These are phyloP conservation scores for Suhomyces yuchorum DNA, from an alignment of 1,139 yeast species.

Conservation along the genomic window DNA sequence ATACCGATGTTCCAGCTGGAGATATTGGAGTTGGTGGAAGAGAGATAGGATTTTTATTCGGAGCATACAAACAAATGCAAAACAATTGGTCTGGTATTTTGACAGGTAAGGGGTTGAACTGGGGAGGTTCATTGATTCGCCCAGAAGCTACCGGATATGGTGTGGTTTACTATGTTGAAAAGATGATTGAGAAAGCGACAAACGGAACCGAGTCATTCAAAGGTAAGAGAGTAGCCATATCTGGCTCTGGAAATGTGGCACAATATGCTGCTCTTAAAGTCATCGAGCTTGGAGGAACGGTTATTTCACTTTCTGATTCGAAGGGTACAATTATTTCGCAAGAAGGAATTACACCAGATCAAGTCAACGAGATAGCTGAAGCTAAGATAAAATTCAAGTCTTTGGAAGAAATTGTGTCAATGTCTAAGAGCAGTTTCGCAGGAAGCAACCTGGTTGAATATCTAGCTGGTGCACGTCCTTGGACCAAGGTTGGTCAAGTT, in stretches of 20 bases:
- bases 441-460: slow-evolving; percentile 61
- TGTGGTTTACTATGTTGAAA: slow-evolving; percentile 92
- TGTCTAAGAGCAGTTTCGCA: slow-evolving; percentile 61
- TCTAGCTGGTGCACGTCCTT: slow-evolving; percentile 93
- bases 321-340: slow-evolving; percentile 82
- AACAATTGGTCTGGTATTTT: slow-evolving; percentile 96
- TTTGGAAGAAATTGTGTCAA: slow-evolving; percentile 63
- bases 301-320: slow-evolving; percentile 91
- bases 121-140: slow-evolving; percentile 99
- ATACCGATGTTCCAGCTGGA: slow-evolving; percentile 98
- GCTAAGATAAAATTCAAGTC: slow-evolving; percentile 83
- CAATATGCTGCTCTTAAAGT: slow-evolving; percentile 98
- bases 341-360: slow-evolving; percentile 80
- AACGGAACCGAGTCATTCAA: slow-evolving; percentile 83
- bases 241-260: slow-evolving; percentile 99
- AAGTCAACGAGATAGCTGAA: slow-evolving; percentile 72
- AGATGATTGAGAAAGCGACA: slow-evolving; percentile 94
- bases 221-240: slow-evolving; percentile 93
- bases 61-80: slow-evolving; percentile 91
- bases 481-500: slow-evolving; percentile 88
- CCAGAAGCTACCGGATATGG: slow-evolving; percentile 99
- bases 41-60: slow-evolving; percentile 91
- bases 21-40: slow-evolving; percentile 94
- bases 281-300: slow-evolving; percentile 94
- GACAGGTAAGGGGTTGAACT: slow-evolving; percentile 95